These are phyloP conservation scores for Leccinum subtestaceum DNA, from an alignment of 768 basidiomycete species.

Conservation along the genomic window DNA sequence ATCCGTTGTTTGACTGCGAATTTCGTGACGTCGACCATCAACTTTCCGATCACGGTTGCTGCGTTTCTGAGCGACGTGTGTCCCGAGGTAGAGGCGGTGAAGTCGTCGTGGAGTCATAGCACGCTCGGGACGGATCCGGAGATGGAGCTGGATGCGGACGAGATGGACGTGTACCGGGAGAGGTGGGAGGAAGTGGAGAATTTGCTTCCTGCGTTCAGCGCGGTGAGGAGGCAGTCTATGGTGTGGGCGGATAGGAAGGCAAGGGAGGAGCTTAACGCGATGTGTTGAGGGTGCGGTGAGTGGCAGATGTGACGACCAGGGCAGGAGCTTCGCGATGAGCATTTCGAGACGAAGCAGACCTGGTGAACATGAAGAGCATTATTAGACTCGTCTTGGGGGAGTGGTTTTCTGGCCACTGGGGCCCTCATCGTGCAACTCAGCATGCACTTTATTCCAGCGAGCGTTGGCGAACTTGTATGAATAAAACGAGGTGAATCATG, in stretches of 20 bases:
- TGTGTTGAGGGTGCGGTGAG: neutral
- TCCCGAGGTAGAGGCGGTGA: constrained; percentile 14
- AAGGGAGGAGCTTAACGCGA: neutral
- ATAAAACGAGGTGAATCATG: neutral
- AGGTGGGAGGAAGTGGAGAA: constrained; percentile 24
- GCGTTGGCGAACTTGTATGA: neutral
- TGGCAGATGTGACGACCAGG: neutral
- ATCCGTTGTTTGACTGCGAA: constrained; percentile 7
- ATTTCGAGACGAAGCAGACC: neutral
- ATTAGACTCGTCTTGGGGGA: neutral
- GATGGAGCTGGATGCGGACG: neutral
- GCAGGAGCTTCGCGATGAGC: neutral
- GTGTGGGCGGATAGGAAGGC: neutral
- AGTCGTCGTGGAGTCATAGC: constrained; percentile 12
- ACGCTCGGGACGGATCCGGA: neutral
- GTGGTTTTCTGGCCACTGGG: neutral
- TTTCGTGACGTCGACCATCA: constrained; percentile 24
- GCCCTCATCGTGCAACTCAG: neutral
- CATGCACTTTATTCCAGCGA: neutral
- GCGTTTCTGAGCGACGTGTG: constrained; percentile 28
- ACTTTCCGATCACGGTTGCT: constrained; percentile 16
- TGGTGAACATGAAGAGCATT: neutral
- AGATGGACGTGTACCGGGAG: constrained; percentile 10
- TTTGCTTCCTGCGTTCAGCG: constrained; percentile 23
- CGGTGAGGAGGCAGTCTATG: constrained; percentile 19